phyloP scores from a whole-genome alignment of 345 rosid genomes.

The Eucalyptus melliodora region DNA sequence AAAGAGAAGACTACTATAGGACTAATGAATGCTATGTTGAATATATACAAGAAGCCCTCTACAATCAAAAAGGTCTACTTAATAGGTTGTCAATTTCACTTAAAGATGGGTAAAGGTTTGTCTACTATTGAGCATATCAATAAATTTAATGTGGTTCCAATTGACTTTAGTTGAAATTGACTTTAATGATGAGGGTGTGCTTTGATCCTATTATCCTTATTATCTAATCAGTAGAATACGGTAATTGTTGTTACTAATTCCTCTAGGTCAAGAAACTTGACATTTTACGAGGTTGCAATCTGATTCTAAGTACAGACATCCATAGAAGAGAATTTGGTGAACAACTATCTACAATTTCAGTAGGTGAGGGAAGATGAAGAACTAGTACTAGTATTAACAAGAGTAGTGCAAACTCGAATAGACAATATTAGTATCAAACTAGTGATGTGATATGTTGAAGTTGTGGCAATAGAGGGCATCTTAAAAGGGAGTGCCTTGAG shows the following conservation, averaged over 20 bases:
- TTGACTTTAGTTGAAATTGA: background rate
- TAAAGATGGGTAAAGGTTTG: background rate
- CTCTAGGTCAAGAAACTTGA: background rate
- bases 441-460: background rate
- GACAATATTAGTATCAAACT: background rate
- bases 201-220: background rate
- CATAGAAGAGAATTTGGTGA: background rate
- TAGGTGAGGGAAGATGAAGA: background rate
- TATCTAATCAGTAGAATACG: background rate
- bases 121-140: background rate
- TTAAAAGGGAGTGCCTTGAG: background rate
- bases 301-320: background rate
- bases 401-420: background rate
- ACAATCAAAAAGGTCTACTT: background rate
- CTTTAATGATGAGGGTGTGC: background rate
- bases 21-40: background rate
- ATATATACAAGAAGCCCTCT: background rate
- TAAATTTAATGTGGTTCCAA: background rate
- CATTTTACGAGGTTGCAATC: background rate
- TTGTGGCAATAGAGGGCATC: background rate
- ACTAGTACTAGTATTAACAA: background rate
- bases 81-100: background rate
- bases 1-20: background rate
- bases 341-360: background rate
- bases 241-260: background rate